Evolutionary conservation across 306 rosid genomes (phyloP), one percentile per base, ranked within the genome.

Genomic region (Vachellia pachyceras): DNA sequence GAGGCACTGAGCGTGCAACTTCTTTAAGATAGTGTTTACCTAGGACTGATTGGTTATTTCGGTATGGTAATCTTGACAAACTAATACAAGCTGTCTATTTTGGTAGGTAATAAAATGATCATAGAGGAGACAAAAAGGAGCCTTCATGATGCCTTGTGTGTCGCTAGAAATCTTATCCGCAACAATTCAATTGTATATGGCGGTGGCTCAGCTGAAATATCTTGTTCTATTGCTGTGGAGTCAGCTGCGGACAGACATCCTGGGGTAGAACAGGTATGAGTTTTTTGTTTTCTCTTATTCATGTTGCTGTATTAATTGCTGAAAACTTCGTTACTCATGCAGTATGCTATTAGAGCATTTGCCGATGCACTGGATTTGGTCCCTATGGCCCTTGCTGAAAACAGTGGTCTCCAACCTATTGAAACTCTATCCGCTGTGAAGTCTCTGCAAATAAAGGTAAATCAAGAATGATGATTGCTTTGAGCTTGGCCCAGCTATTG

Each of bases 361-460:
- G 98, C 94, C 0, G 98, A 96, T 83, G 98, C 98, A 50, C 80
- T 96, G 91, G 98, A 96, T 72, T 55, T 92, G 49, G 72, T 96
- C 7, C 97, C 99, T 0, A 96, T 96, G 99, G 99, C 99, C 33
- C 99, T 96, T 69, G 99, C 99, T 4, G 98, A 96, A 89, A 96
- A 96, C 75, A 96, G 98, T 76, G 99, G 99, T 15, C 98, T 96
- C 57, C 99, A 96, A 76, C 97, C 97, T 7, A 93, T 96, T 73
- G 99, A 96, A 90, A 96, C 99, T 0, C 89, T 96, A 68, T 93
- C 97, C 67, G 91, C 90, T 1, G 99, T 96, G 72, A 96, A 96
- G 83, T 84, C 98, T 54, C 98, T 89, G 90, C 99, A 96, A 89
- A 84, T 96, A 72, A 92, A 94, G 97, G 99, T 93, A 77, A 71